Evolutionary conservation across 768 basidiomycete genomes (phyloP), one percentile per base, ranked within the genome.

Genomic region (Dictyophora rubrovolvata): DNA sequence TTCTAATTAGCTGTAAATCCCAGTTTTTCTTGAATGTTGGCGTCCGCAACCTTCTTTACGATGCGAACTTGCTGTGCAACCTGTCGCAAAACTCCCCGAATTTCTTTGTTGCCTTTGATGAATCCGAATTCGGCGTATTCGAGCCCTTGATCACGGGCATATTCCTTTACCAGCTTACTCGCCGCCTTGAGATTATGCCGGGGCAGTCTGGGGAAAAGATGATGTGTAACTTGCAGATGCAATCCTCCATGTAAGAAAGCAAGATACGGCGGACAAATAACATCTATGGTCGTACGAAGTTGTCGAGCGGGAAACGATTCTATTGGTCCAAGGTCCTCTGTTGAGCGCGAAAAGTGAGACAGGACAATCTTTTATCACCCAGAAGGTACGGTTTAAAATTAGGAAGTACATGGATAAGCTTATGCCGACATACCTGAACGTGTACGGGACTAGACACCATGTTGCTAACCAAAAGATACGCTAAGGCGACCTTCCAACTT

Each of bases 311-410:
- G 82, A 75, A 97, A 98, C 0, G 92, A 94, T 68, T 99, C 96
- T 28, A 75, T 73, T 1, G 91, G 90, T 12, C 94, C 94, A 18
- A 97, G 76, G 68, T 97, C 95, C 9, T 77, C 86, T 1, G 93
- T 94, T 12, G 95, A 93, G 76, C 93, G 92, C 53, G 91, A 87
- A 70, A 94, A 99, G 75, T 99, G 96, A 8, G 96, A 99, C 23
- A 98, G 82, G 1, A 97, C 94, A 65, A 99, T 98, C 86, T 87
- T 64, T 17, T 22, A 33, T 37, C 36, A 5, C n/a, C 23, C 9
- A 33, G n/a, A 36, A 55, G 54, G 49, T 20, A 37, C 11, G 23
- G 4, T 48, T 14, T 51, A 59, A 47, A 37, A 42, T 42, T 14
- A 9, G 11, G 23, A 22, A 52, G 55, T 21, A 5, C 56, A 35